Percentiles rank a stretch among this genome's conserved stretches.
These are phyloP conservation scores for Pleomassaria siparia DNA, from an alignment of 2,329 filamentous ascomycete genomes.

Conservation along the genomic window DNA sequence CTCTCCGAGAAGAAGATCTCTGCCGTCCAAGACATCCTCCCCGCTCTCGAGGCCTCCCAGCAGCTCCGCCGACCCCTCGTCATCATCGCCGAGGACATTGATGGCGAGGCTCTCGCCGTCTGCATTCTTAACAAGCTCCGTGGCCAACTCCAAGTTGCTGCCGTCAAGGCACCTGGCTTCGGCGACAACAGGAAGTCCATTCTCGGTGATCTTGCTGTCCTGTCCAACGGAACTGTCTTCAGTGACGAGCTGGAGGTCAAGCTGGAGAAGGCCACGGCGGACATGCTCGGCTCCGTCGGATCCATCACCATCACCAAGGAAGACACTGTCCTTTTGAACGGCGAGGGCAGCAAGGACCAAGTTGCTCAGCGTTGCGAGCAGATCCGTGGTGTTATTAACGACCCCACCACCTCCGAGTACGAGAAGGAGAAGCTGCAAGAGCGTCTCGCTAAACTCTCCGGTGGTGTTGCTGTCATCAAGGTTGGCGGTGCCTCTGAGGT, in stretches of 20 bases:
- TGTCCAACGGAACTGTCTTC: slow-evolving; percentile 98
- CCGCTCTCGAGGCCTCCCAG: slow-evolving; percentile 94
- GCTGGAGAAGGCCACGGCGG: slow-evolving; percentile 94
- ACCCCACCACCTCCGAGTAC: slow-evolving; percentile 95
- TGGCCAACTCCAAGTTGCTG: slow-evolving; percentile 96
- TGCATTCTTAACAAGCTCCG: slow-evolving; percentile 99
- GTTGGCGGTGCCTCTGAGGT: slow-evolving; percentile 97
- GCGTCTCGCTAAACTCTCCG: slow-evolving; percentile 98
- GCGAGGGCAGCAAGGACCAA: slow-evolving; percentile 89
- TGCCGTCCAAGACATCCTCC: slow-evolving; percentile 97
- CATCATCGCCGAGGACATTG: slow-evolving; percentile 99
- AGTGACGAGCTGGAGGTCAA: slow-evolving; percentile 98
- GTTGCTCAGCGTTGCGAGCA: slow-evolving; percentile 97
- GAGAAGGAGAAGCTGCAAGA: slow-evolving; percentile 99
- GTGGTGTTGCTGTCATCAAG: slow-evolving; percentile 99
- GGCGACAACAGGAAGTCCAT: slow-evolving; percentile 99
- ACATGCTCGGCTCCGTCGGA: slow-evolving; percentile 95
- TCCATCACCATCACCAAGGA: slow-evolving; percentile 99
- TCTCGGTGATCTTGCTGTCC: slow-evolving; percentile 90
- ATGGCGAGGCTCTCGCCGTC: slow-evolving; percentile 96
- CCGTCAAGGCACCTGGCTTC: slow-evolving; percentile 98
- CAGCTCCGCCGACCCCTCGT: slow-evolving; percentile 92
- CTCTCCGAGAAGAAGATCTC: slow-evolving; percentile 99
- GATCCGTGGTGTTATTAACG: slow-evolving; percentile 94
- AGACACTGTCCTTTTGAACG: slow-evolving; percentile 98